A percentile compares a stretch with the other conserved stretches of the same genome.
These are phyloP conservation scores for Dentipellis sp. DNA, from an alignment of 768 basidiomycete genomes.

Conservation along the genomic window DNA sequence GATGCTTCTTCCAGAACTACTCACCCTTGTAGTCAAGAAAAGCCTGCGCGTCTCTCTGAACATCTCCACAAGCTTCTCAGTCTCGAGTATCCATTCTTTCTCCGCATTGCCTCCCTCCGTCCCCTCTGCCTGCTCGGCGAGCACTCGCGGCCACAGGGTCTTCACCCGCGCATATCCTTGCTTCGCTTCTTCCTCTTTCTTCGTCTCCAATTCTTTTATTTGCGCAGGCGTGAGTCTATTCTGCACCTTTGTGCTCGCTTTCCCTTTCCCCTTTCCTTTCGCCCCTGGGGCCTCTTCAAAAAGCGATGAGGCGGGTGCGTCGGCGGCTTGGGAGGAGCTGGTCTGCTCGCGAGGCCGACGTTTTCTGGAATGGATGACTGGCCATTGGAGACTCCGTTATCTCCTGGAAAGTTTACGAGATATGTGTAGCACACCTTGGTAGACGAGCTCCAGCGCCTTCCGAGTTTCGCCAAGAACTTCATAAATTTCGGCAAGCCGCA, in stretches of 20 bases:
- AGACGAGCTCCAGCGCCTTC: slow-evolving; percentile 76
- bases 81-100: slow-evolving; percentile 73
- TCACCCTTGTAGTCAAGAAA: slow-evolving; percentile 70
- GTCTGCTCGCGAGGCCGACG: slow-evolving; percentile 11
- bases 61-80: slow-evolving; percentile 79
- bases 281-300: slow-evolving; percentile 46
- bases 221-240: slow-evolving; percentile 50
- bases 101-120: slow-evolving; percentile 39
- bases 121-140: slow-evolving; percentile 25
- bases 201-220: slow-evolving; percentile 21
- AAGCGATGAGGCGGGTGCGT: slow-evolving; percentile 35
- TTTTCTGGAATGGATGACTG: slow-evolving; percentile 30
- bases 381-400: not conserved
- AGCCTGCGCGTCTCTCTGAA: slow-evolving; percentile 82
- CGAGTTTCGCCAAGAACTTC: slow-evolving; percentile 75
- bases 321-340: slow-evolving; percentile 13
- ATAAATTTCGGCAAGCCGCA: slow-evolving; percentile 85
- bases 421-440: slow-evolving; percentile 48
- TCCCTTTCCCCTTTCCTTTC: slow-evolving; percentile 28
- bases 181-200: slow-evolving; percentile 48
- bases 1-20: slow-evolving; percentile 11
- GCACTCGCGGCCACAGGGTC: slow-evolving; percentile 54
- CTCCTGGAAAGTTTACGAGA: too few species aligned
- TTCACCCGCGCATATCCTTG: slow-evolving; percentile 49
- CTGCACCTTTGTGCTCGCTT: slow-evolving; percentile 20